Base-by-base conservation (phyloP, 129 eudicot genomes). In the Flaveria trinervia region DNA sequence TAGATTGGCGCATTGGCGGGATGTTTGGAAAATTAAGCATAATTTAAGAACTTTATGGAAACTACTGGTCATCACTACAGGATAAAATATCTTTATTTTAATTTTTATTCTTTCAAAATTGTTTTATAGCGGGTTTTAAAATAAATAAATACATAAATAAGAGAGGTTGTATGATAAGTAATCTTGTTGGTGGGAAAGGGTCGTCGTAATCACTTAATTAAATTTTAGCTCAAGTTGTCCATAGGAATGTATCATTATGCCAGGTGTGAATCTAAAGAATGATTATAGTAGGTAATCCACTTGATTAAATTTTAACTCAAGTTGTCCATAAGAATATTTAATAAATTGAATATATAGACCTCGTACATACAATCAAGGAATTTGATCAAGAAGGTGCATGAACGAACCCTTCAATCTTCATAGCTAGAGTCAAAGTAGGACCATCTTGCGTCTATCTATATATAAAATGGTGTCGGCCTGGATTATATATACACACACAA, bases 301-400 rank as follows among this genome's bases (percentile, higher is more conserved):
- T 23, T 60, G 13, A 61, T 61, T 61, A 26, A 59, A 61, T 7
- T 25, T 61, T 25, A 26, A 44, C 26, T 55, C 81, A 79, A 79
- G 73, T 79, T 52, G 78, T 39, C 45, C 12, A 15, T 55, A 30
- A 11, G 15, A 11, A 78, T 59, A n/a, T 25, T 60, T 79, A 71
- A 33, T 23, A n/a, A 48, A 33, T 2, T 1, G 17, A 39, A 72
- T 41, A 62, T 30, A n/a, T 80, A 67, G 60, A 73, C 74, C 69
- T 73, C 28, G 51, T 73, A 41, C 13, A 41, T 73, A 41, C 13
- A 51, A 52, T 39, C 50, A 54, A 65, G 43, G 68, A 54, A 52
- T 61, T 26, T 33, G 39, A 33, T 33, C 12, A 41, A 17, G 25
- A 52, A 80, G 79, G 74, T 80, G 79, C 83, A 73, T 80, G 74